Conservation (phyloP, 2,329 filamentous ascomycete genomes). For the Nothomitra cinnamomea region DNA sequence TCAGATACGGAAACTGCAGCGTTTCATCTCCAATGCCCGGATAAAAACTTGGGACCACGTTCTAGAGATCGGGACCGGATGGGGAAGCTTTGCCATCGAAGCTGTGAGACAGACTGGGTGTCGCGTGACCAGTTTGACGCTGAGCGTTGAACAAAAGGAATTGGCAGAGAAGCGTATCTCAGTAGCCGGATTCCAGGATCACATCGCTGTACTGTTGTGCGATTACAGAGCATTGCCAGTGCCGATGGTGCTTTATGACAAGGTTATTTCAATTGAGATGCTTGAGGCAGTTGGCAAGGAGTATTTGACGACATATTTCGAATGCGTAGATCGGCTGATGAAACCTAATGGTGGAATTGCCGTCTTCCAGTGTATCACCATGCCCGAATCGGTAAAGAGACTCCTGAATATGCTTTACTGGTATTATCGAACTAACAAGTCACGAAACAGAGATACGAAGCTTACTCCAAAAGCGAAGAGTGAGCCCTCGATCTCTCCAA, state of each 20-base stretch:
- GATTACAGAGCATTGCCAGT: constrained; percentile 49
- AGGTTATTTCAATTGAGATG: constrained; percentile 63
- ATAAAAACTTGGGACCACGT: constrained; percentile 51
- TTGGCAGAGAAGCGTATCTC: constrained; percentile 48
- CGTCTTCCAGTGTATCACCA: constrained; percentile 63
- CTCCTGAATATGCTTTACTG: not conserved
- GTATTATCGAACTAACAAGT: not conserved
- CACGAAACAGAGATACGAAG: constrained; percentile 35
- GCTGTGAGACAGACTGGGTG: constrained; percentile 50
- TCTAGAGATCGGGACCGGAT: constrained; percentile 59
- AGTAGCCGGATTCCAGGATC: constrained; percentile 39
- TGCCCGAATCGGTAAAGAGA: constrained; percentile 38
- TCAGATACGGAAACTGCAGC: constrained; percentile 48
- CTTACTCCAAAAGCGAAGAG: constrained; percentile 48
- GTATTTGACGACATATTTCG: constrained; percentile 51
- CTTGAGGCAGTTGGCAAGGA: constrained; percentile 55
- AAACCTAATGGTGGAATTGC: constrained; percentile 50
- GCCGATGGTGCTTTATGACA: constrained; percentile 42
- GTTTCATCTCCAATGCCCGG: constrained; percentile 46
- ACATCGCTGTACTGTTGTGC: constrained; percentile 46
- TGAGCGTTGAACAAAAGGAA: constrained; percentile 51
- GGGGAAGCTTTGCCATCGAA: constrained; percentile 57
- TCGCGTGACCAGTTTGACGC: constrained; percentile 48
- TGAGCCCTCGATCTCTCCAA: not conserved
- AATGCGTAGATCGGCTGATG: constrained; percentile 42